A percentile compares a stretch with the other conserved stretches of the same genome.
These are phyloP conservation scores for Naumovozyma dairenensis DNA, from an alignment of 805 yeast genomes.

Conservation along the genomic window DNA sequence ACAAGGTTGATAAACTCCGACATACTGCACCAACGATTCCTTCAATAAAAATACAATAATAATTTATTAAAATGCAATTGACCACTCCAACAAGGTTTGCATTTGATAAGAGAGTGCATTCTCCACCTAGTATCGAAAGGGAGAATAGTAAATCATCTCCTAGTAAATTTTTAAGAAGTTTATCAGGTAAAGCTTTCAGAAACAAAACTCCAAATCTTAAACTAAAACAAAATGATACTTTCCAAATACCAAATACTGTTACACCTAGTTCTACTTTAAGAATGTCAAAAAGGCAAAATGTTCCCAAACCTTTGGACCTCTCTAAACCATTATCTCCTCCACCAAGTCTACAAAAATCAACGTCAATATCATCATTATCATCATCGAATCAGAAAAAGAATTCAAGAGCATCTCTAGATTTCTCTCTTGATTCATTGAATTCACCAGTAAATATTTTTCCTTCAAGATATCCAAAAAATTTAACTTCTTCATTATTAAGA, in stretches of 20 bases:
- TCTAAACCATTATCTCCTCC: constrained; percentile 20
- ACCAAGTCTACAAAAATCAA: constrained; percentile 11
- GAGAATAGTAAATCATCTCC: constrained; percentile 10
- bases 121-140: constrained; percentile 27
- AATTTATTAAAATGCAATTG: constrained; percentile 1
- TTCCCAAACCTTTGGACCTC: constrained; percentile 19
- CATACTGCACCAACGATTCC: constrained; percentile 1
- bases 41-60: background rate
- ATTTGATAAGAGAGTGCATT: constrained; percentile 19
- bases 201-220: constrained; percentile 11
- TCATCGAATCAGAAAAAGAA: constrained; percentile 1
- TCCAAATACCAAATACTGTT: constrained; percentile 3
- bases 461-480: constrained; percentile 3
- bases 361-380: background rate
- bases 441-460: constrained; percentile 5
- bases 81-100: constrained; percentile 12
- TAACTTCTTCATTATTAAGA: constrained; percentile 3
- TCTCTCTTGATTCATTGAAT: constrained; percentile 1
- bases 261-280: constrained; percentile 5
- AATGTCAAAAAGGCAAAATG: constrained; percentile 10
- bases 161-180: constrained; percentile 17
- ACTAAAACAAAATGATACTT: constrained; percentile 2
- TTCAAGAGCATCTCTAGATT: background rate
- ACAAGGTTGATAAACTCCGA: background rate
- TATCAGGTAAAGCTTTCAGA: constrained; percentile 22